Base-by-base conservation (phyloP, 2,329 filamentous ascomycete genomes). In the Penicillium sp. region DNA sequence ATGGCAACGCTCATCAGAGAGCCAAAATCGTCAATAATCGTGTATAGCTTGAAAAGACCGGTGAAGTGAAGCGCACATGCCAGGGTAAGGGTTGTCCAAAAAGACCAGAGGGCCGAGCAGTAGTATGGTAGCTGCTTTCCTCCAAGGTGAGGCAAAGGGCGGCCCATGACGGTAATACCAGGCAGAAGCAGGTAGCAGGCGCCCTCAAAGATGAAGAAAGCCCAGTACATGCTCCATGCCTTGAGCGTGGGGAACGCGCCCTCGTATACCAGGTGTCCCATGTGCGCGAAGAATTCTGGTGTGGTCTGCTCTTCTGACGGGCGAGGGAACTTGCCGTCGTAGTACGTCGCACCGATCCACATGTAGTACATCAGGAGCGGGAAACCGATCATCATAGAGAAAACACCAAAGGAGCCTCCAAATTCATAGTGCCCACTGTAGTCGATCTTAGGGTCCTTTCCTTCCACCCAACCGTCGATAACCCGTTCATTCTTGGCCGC, bases 311-410 rank as follows among this genome's bases (percentile, higher is more conserved):
- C 90, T 48, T 86, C 75, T 2, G 81, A 80, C 1, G 88, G 91
- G 48, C 82, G 80, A 17, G 95, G 95, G 56, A 96, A 83, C 66
- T 91, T 88, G 69, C 94, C 94, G 74, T 92, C 83, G 80, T 97
- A 99, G 81, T 94, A 97, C 54, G 90, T 93, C 38, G 94, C 91
- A 55, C 95, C 95, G 77, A 96, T 89, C 93, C 93, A 98, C 93
- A 99, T 97, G 82, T 97, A 98, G 86, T 92, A 97, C 94, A 98
- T 98, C 70, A 99, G 85, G 44, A 89, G 65, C n/a, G 95, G 95
- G 79, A 98, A 99, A 50, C 90, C 88, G 65, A 93, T 85, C 92
- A 98, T 98, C 87, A 97, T 93, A 68, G 86, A 82, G 17, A 86
- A 79, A 47, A 93, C 90, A 59, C 95, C 94, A n/a, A 85, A 75